Base-by-base conservation (phyloP, 805 yeast genomes). In the Cyberlindnera galapagoensis region DNA sequence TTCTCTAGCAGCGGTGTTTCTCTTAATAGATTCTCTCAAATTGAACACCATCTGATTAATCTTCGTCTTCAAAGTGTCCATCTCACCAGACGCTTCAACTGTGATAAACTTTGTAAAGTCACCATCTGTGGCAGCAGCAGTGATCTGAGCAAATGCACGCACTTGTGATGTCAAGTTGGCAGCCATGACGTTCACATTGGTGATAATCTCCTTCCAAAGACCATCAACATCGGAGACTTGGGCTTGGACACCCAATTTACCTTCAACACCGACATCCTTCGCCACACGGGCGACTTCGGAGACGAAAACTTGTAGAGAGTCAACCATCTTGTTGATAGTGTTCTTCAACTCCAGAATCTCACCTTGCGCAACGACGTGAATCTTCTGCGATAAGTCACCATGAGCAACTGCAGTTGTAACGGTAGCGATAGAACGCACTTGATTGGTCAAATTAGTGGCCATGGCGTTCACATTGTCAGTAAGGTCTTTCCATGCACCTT, bases 51-150 rank as follows among this genome's bases (percentile, higher is more conserved):
- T 81, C 63, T 80, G 88, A 56, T 81, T 71, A 42, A 71, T 70
- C 45, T 71, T 65, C 10, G 70, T 71, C 43, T 68, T 67, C 37
- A 76, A 50, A 0, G 55, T 42, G 39, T 68, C 75, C 95, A 85
- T 85, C 63, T 85, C 95, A 58, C 95, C 95, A 24, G 79, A 69
- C 0, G 95, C 95, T 52, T 85, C 95, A 38, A 85, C 95, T 0
- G 95, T 85, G 42, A 85, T 86, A 49, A 85, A 81, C 43, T 90
- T 69, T 0, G 95, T 85, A 58, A 85, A 85, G 55, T 85, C 95
- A 53, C 95, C 94, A 59, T 85, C 94, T 3, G 95, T 84, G 10
- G 94, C 95, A 18, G 95, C 92, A 17, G 92, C 94, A 0, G 95
- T 85, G 49, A 85, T 85, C 54, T 85, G 94, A 23, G 94, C 94